Conservation (phyloP, 768 basidiomycete species). For the Agrocybe praecox region DNA sequence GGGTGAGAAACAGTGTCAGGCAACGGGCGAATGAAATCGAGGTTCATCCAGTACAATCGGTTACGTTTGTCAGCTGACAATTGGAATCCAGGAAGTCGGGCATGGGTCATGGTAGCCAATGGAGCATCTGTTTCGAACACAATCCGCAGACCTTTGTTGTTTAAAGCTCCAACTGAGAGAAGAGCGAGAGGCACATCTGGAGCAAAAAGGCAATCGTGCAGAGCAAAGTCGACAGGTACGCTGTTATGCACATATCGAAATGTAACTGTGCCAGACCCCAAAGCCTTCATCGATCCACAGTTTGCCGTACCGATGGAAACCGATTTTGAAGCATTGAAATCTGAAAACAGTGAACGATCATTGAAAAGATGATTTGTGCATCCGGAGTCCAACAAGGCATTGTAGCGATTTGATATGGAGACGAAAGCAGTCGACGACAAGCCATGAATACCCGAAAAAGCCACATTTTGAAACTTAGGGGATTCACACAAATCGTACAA, state of each 20-base stretch:
- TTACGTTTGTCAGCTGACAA: background rate
- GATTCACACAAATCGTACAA: background rate
- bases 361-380: background rate
- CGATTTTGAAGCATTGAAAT: background rate
- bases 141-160: slow-evolving; percentile 6
- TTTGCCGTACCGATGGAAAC: background rate
- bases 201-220: slow-evolving; percentile 24
- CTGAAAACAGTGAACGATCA: background rate
- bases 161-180: slow-evolving; percentile 20
- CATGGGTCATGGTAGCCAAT: background rate
- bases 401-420: background rate
- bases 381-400: background rate
- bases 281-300: background rate
- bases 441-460: background rate
- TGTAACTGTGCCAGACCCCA: background rate
- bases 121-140: background rate
- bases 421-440: background rate
- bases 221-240: background rate
- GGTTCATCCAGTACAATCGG: slow-evolving; percentile 1
- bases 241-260: background rate
- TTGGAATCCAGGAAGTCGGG: background rate
- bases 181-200: slow-evolving; percentile 25
- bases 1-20: background rate
- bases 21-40: background rate
- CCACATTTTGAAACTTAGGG: too few species aligned